Evolutionary conservation across 2,329 filamentous ascomycete species (phyloP), one percentile per base, ranked within the genome.

Genomic region (Phialophora expanda): DNA sequence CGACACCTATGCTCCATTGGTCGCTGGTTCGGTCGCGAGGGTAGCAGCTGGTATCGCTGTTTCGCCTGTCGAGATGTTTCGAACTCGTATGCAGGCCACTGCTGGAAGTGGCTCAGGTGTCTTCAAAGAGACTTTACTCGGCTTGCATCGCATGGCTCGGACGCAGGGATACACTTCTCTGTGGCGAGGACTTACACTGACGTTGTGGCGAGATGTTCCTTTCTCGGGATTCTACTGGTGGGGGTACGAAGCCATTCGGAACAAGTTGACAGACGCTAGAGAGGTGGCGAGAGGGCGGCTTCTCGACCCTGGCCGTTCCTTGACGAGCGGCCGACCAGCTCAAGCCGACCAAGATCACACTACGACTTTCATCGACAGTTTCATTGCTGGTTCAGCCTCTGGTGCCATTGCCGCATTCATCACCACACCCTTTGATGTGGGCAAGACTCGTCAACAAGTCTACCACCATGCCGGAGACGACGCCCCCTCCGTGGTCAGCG

Each of bases 221-320:
- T 99, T 99, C 75, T 98, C 94, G 0, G 95, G 91, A 3, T 86
- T 99, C 53, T 99, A 99, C 81, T 99, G 95, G 95, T 96, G 91
- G 88, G 94, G 95, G 12, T 99, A 99, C 76, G 95, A 99, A 80
- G 88, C 86, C 20, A 89, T 94, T 62, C 88, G 93, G 61, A 87
- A 88, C 26, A 80, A 81, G 60, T 79, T 98, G 64, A 90, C 88
- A 0, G 89, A 93, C 71, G 79, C 87, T 56, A 88, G 93, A 55
- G 78, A 80, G 62, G 70, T 86, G 84, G 75, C 26, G 77, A 67
- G 80, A 28, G 84, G 83, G 0, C 79, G 80, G 41, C 72, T 75
- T 1, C 65, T 82, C 6, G 78, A 75, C 55, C 75, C 73, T 28
- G 78, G 79, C 17, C 76, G 79, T 4, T 73, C 74, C 28, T 77